A percentile compares a stretch with the other conserved stretches of the same genome.
Evolutionary conservation across 805 yeast genomes (phyloP).

Genomic region (Cyberlindnera maclurae): DNA sequence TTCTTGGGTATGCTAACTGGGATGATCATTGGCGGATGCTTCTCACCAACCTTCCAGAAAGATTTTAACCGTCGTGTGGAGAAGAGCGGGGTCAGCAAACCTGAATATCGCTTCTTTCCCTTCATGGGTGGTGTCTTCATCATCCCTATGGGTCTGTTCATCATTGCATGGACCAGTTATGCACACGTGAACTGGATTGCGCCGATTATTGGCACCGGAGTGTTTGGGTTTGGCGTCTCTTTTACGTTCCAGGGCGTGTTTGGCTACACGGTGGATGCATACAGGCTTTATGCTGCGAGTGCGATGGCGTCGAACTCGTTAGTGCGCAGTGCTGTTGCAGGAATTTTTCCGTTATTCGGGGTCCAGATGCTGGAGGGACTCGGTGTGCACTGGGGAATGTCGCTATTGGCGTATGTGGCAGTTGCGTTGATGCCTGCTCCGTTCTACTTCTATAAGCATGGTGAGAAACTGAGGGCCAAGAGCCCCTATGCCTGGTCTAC

Average conservation of each 20-base stretch:
- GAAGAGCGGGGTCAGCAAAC: conserved; percentile 38
- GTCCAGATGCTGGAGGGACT: conserved; percentile 47
- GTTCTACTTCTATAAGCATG: conserved; percentile 42
- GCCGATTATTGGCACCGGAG: conserved; percentile 63
- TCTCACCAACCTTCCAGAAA: conserved; percentile 37
- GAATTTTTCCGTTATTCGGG: conserved; percentile 51
- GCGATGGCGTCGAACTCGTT: conserved; percentile 46
- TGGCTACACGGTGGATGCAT: conserved; percentile 60
- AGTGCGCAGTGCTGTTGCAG: conserved; percentile 47
- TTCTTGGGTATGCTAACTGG: conserved; percentile 56
- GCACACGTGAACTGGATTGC: conserved; percentile 62
- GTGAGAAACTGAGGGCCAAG: conserved; percentile 35
- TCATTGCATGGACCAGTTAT: conserved; percentile 71
- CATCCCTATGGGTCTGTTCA: conserved; percentile 60
- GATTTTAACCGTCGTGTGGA: conserved; percentile 35
- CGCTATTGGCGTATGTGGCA: conserved; percentile 44
- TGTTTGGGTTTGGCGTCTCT: conserved; percentile 65
- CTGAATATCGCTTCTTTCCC: conserved; percentile 54
- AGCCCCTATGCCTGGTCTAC: conserved; percentile 45
- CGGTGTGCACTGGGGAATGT: conserved; percentile 54
- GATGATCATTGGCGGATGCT: conserved; percentile 37
- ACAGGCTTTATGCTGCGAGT: conserved; percentile 45
- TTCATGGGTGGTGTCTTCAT: conserved; percentile 60
- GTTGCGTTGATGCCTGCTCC: conserved; percentile 48
- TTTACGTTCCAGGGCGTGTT: conserved; percentile 61